phyloP scores from a whole-genome alignment of 176 grass and related monocot species.

The Hordeum marinum region DNA sequence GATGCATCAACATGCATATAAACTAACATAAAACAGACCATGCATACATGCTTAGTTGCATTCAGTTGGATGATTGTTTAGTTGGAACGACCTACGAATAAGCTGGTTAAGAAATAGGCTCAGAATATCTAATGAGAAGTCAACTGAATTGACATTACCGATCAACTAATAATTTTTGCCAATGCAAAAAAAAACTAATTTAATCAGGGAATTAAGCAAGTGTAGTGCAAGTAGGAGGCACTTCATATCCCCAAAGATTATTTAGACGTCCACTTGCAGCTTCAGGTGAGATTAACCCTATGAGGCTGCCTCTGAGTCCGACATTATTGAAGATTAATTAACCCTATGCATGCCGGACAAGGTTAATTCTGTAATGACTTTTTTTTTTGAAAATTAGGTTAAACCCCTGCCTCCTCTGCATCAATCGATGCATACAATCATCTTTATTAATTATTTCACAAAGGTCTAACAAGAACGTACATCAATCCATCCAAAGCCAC shows the following conservation, averaged over 20 bases:
- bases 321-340: not conserved
- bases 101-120: not conserved
- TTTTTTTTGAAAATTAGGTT: no score
- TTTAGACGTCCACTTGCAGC: not conserved
- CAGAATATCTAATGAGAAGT: not conserved
- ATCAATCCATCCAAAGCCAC: no score
- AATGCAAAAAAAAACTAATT: not conserved
- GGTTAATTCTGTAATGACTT: not conserved
- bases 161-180: no score
- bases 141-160: not conserved
- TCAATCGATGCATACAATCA: no score
- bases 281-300: not conserved
- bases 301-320: no score
- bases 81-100: conserved; percentile 5
- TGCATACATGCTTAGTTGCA: not conserved
- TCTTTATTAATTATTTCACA: no score
- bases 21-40: not conserved
- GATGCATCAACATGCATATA: not conserved
- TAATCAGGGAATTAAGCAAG: not conserved
- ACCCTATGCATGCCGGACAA: not conserved
- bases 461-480: no score
- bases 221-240: not conserved
- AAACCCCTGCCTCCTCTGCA: no score
- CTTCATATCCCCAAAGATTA: not conserved
- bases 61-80: no score